These are phyloP conservation scores for Pestalotiopsis sp. DNA, from an alignment of 2,329 filamentous ascomycete species.

Conservation along the genomic window DNA sequence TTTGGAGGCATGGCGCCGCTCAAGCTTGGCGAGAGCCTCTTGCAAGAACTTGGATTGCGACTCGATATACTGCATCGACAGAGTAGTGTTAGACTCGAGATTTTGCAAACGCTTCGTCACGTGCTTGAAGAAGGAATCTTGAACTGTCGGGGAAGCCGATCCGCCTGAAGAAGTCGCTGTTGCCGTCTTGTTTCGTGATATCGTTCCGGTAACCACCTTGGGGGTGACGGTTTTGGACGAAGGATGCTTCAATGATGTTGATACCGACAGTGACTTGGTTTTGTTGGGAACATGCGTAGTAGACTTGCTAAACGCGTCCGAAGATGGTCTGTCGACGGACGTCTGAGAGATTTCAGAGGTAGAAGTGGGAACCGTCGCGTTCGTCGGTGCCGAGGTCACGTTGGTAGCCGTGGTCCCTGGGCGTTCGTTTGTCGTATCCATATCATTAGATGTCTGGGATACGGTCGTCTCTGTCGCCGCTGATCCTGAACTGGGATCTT, in stretches of 20 bases:
- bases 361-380: neutral
- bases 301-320: slow-evolving; percentile 16
- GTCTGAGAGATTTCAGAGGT: neutral
- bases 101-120: slow-evolving; percentile 90
- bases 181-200: slow-evolving; percentile 39
- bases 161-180: slow-evolving; percentile 43
- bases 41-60: slow-evolving; percentile 90
- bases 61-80: slow-evolving; percentile 95
- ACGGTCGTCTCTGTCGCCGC: slow-evolving; percentile 19
- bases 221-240: slow-evolving; percentile 25
- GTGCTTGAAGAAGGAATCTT: slow-evolving; percentile 97
- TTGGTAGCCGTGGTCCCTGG: slow-evolving; percentile 15
- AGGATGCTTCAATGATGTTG: slow-evolving; percentile 31
- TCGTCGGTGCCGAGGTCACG: slow-evolving; percentile 15
- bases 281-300: slow-evolving; percentile 21
- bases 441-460: slow-evolving; percentile 10
- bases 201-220: slow-evolving; percentile 25
- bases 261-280: slow-evolving; percentile 24
- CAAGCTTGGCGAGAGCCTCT: slow-evolving; percentile 83
- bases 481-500: slow-evolving; percentile 17
- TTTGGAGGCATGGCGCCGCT: slow-evolving; percentile 85
- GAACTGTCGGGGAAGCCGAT: slow-evolving; percentile 76
- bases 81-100: slow-evolving; percentile 88
- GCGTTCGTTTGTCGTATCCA: slow-evolving; percentile 17
- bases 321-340: slow-evolving; percentile 6